Percentiles rank a stretch among this genome's conserved stretches.
These are phyloP conservation scores for Tylopilus vinaceipallidus DNA, from an alignment of 768 basidiomycete genomes.

Conservation along the genomic window DNA sequence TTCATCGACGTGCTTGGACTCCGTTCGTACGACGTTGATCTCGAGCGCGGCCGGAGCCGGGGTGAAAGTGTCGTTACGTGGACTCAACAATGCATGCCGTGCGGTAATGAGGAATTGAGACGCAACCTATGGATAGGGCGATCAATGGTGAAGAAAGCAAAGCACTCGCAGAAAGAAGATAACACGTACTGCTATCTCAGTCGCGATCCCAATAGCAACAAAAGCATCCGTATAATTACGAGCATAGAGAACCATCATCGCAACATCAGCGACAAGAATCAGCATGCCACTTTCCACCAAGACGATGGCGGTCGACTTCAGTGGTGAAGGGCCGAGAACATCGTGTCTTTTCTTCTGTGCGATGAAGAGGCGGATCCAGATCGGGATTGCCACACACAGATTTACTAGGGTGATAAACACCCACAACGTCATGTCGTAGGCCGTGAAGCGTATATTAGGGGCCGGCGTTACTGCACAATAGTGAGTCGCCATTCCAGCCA, in stretches of 20 bases:
- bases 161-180: too few relatives aligned
- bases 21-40: not conserved
- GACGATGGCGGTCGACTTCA: constrained; percentile 15
- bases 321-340: constrained; percentile 3
- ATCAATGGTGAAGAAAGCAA: too few relatives aligned
- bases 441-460: not conserved
- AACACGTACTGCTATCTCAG: constrained; percentile 19
- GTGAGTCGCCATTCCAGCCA: not conserved
- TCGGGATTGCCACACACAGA: constrained; percentile 14
- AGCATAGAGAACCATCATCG: constrained; percentile 12
- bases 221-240: not conserved
- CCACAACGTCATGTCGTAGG: constrained; percentile 10
- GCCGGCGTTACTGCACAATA: not conserved
- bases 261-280: constrained; percentile 2
- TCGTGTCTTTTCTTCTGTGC: constrained; percentile 7
- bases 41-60: not conserved
- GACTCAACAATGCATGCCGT: constrained; percentile 10
- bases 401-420: constrained; percentile 11
- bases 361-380: constrained; percentile 13
- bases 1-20: not conserved
- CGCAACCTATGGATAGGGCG: not conserved
- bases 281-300: constrained; percentile 20
- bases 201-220: constrained; percentile 9
- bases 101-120: constrained; percentile 20
- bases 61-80: not conserved